Evolutionary conservation across 2,329 filamentous ascomycete species (phyloP), one percentile per base, ranked within the genome.

Genomic region (Paecilomyces variotii): DNA sequence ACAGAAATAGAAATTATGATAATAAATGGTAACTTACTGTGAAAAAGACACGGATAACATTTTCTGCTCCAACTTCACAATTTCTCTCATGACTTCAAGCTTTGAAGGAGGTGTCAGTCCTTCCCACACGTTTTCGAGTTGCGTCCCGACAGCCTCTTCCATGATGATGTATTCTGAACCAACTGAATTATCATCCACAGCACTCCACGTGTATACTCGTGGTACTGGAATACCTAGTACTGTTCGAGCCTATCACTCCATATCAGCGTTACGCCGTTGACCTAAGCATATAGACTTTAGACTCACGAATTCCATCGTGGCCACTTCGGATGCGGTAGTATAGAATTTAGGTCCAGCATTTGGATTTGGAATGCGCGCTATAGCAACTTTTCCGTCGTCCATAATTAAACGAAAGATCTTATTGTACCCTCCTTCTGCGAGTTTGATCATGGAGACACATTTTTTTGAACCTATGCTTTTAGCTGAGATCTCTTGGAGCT

Each of bases 341-440:
- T 59, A 60, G 26, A 39, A 53, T 32, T 34, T 24, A 4, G 59
- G 60, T 11, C 60, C 59, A 12, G 57, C 54, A 57, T 58, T 60
- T 24, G 61, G 60, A 55, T 59, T 28, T 4, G 60, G 52, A 19
- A 62, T 59, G 39, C 62, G 57, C 30, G 53, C 57, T 34, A 68
- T 67, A 35, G 67, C 67, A 51, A 64, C 64, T 1, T 60, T 64
- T 0, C 64, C 67, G 45, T 66, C 56, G 55, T 63, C 57, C 63
- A 64, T 64, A 1, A 62, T 58, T 55, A 74, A 60, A 4, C 63
- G 55, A 62, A 73, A 73, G 25, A 68, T 65, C 58, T 76, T 76
- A 63, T 71, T 76, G 60, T 67, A 75, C 34, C 66, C 67, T 49
- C 73, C 73, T 66, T 76, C 72, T 6, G 64, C 69, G 10, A 75